These are phyloP conservation scores for Helminthosporium solani DNA, from an alignment of 2,329 filamentous ascomycete species.

Conservation along the genomic window DNA sequence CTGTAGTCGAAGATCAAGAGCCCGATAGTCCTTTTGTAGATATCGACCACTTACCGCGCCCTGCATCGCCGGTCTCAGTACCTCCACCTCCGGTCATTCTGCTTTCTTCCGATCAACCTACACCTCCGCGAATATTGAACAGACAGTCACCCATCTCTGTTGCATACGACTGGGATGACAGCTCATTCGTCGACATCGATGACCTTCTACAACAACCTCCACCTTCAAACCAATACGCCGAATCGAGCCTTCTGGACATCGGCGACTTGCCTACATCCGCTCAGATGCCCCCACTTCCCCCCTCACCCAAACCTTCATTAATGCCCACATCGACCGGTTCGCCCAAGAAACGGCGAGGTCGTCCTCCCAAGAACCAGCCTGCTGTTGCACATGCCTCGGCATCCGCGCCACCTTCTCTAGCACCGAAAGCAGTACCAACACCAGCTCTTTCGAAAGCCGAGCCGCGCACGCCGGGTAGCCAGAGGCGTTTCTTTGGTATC, in stretches of 20 bases:
- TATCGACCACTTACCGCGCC: conserved; percentile 17
- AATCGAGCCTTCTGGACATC: conserved; percentile 27
- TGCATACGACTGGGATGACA: background rate
- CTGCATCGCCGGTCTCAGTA: conserved; percentile 2
- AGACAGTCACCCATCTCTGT: background rate
- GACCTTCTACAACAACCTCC: conserved; percentile 22
- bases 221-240: conserved; percentile 29
- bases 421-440: background rate
- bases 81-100: conserved; percentile 3
- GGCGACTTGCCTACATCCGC: conserved; percentile 22
- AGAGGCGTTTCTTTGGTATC: conserved; percentile 32
- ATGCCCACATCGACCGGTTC: conserved; percentile 4
- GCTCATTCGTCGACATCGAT: conserved; percentile 28
- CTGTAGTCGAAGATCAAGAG: background rate
- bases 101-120: conserved; percentile 28
- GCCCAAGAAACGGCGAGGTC: conserved; percentile 24
- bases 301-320: background rate
- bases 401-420: conserved; percentile 5
- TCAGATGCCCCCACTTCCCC: background rate
- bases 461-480: conserved; percentile 10
- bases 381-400: conserved; percentile 6
- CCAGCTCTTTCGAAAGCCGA: conserved; percentile 11
- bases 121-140: conserved; percentile 9
- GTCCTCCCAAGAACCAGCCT: conserved; percentile 19
- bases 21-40: conserved; percentile 16